phyloP scores from a whole-genome alignment of 2,329 filamentous ascomycete genomes.

The Apiospora rasikravindrae region DNA sequence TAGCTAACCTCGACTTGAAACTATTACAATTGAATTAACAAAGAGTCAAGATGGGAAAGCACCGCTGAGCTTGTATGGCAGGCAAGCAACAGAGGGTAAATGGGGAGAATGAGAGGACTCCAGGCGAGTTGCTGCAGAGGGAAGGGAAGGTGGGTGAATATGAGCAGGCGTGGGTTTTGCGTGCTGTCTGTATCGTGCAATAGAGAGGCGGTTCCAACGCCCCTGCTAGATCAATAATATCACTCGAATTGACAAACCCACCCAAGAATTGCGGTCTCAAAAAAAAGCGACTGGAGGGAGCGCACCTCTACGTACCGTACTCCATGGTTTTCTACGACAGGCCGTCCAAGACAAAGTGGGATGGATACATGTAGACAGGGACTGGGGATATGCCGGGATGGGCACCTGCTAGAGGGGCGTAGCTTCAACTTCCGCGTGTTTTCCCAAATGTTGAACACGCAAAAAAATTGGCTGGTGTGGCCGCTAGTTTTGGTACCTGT shows the following conservation, averaged over 20 bases:
- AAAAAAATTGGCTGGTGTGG: constrained; percentile 25
- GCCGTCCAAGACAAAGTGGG: constrained; percentile 5
- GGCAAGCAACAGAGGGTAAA: constrained; percentile 17
- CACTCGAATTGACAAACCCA: constrained; percentile 11
- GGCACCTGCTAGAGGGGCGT: background rate
- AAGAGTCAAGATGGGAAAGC: constrained; percentile 19
- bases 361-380: constrained; percentile 13
- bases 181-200: background rate
- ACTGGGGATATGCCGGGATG: constrained; percentile 14
- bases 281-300: constrained; percentile 12
- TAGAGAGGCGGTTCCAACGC: constrained; percentile 18
- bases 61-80: constrained; percentile 10
- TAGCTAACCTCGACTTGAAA: constrained; percentile 9
- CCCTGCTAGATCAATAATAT: constrained; percentile 5
- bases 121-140: constrained; percentile 12
- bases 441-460: constrained; percentile 28
- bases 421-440: constrained; percentile 9
- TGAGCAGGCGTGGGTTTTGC: constrained; percentile 9
- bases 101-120: constrained; percentile 15
- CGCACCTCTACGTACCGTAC: constrained; percentile 1
- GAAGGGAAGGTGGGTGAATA: constrained; percentile 17
- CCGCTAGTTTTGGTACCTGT: constrained; percentile 7
- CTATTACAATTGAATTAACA: constrained; percentile 18
- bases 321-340: constrained; percentile 7
- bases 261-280: constrained; percentile 9